These are phyloP conservation scores for Colletotrichum noveboracense DNA, from an alignment of 2,329 filamentous ascomycete species.

Conservation along the genomic window DNA sequence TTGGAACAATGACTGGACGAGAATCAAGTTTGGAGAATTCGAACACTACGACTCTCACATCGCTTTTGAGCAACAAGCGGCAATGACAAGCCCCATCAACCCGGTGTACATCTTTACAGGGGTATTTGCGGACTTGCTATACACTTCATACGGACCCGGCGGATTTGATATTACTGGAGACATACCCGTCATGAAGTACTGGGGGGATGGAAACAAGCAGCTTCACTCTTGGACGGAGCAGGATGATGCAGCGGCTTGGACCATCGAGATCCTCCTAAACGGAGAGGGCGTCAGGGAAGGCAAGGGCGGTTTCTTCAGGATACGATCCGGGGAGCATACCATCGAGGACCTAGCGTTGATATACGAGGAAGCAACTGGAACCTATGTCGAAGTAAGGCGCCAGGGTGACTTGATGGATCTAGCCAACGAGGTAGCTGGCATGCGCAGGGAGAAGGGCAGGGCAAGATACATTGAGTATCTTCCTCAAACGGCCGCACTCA, in stretches of 20 bases:
- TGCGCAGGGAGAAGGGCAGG: neutral
- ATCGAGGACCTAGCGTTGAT: slow-evolving; percentile 1
- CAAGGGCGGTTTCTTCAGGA: slow-evolving; percentile 8
- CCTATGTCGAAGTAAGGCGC: neutral
- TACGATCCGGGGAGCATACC: neutral
- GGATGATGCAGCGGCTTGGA: slow-evolving; percentile 5
- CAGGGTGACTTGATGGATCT: neutral
- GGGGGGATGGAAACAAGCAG: neutral
- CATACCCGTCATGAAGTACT: neutral
- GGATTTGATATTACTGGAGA: neutral
- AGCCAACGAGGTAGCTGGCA: neutral
- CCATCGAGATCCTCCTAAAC: slow-evolving; percentile 6
- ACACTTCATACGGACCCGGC: slow-evolving; percentile 10
- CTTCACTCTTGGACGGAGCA: neutral
- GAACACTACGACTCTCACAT: slow-evolving; percentile 39
- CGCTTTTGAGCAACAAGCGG: slow-evolving; percentile 35
- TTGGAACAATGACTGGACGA: slow-evolving; percentile 39
- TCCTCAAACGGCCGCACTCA: neutral
- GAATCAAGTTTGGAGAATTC: slow-evolving; percentile 29
- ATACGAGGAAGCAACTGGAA: slow-evolving; percentile 1
- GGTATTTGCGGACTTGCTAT: slow-evolving; percentile 29
- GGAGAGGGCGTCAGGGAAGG: slow-evolving; percentile 9
- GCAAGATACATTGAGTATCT: neutral
- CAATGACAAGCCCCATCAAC: slow-evolving; percentile 29
- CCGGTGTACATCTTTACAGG: slow-evolving; percentile 36